Evolutionary conservation across 139 green algal genomes (phyloP).

Genomic region (Coccomyxa sp.): DNA sequence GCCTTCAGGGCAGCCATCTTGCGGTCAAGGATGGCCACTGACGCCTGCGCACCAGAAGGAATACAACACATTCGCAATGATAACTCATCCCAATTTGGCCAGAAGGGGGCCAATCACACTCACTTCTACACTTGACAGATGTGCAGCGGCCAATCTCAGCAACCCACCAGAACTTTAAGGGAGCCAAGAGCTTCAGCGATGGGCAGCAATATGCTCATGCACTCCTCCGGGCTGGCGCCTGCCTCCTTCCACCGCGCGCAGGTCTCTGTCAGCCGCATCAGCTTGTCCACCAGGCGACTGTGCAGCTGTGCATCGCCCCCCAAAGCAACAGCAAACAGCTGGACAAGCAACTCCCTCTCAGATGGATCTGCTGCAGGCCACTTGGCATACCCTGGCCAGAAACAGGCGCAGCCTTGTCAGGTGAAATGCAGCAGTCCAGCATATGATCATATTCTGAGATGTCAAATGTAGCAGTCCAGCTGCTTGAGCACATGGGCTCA

Average conservation of each 20-base stretch:
- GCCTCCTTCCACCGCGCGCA: not conserved
- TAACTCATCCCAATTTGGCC: too few relatives aligned
- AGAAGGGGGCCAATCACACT: too few relatives aligned
- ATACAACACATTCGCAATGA: not conserved
- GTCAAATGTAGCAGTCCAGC: too few relatives aligned
- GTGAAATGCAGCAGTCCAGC: too few relatives aligned
- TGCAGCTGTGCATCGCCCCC: not conserved
- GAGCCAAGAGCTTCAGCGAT: too few relatives aligned
- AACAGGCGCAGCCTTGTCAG: not conserved
- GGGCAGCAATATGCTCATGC: not conserved
- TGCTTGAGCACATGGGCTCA: too few relatives aligned
- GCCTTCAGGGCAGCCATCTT: slow-evolving; percentile 19
- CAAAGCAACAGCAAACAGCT: not conserved
- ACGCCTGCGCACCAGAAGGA: not conserved
- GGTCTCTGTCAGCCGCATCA: not conserved
- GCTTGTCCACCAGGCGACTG: not conserved
- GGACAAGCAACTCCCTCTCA: not conserved
- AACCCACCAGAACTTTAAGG: too few relatives aligned
- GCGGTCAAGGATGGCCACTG: slow-evolving; percentile 15
- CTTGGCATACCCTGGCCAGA: not conserved
- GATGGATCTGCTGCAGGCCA: not conserved
- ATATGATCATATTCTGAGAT: too few relatives aligned
- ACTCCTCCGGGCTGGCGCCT: not conserved
- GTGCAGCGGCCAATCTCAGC: too few relatives aligned
- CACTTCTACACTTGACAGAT: too few relatives aligned